Conservation (phyloP, 2,329 filamentous ascomycete genomes). For the Cladosporium sp. region DNA sequence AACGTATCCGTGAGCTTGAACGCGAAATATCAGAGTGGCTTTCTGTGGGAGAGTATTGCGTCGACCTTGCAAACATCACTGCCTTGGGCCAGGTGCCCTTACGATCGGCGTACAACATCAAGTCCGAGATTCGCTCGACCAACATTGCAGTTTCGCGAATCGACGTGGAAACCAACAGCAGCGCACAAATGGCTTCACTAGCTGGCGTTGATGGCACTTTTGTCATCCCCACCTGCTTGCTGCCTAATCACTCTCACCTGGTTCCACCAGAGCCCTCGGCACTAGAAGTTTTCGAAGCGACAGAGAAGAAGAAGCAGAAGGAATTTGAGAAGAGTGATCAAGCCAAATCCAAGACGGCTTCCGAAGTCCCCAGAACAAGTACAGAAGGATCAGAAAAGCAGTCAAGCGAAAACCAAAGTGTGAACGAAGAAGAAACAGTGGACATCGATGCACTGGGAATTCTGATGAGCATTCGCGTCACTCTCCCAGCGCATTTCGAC, state of each 20-base stretch:
- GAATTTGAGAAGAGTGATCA: background rate
- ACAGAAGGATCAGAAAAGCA: background rate
- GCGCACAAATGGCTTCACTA: background rate
- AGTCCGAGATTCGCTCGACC: background rate
- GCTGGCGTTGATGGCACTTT: conserved; percentile 46
- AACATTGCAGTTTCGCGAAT: conserved; percentile 1
- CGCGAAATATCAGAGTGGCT: conserved; percentile 51
- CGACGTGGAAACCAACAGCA: background rate
- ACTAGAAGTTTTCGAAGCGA: conserved; percentile 26
- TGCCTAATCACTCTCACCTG: conserved; percentile 58
- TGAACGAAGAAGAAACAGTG: conserved; percentile 39
- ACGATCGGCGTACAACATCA: conserved; percentile 51
- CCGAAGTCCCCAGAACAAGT: background rate
- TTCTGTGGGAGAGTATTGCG: conserved; percentile 53
- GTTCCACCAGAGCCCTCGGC: conserved; percentile 45
- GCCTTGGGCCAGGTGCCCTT: conserved; percentile 52
- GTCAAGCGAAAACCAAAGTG: background rate
- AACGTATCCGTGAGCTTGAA: conserved; percentile 49
- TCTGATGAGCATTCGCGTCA: conserved; percentile 49
- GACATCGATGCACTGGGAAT: conserved; percentile 48
- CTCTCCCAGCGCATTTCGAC: conserved; percentile 52
- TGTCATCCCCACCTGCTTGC: conserved; percentile 50
- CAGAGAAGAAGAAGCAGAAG: background rate
- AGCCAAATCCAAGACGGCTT: background rate
- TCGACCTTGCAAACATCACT: conserved; percentile 48